Evolutionary conservation across 768 basidiomycete genomes (phyloP).

Genomic region (Collybia sp.): DNA sequence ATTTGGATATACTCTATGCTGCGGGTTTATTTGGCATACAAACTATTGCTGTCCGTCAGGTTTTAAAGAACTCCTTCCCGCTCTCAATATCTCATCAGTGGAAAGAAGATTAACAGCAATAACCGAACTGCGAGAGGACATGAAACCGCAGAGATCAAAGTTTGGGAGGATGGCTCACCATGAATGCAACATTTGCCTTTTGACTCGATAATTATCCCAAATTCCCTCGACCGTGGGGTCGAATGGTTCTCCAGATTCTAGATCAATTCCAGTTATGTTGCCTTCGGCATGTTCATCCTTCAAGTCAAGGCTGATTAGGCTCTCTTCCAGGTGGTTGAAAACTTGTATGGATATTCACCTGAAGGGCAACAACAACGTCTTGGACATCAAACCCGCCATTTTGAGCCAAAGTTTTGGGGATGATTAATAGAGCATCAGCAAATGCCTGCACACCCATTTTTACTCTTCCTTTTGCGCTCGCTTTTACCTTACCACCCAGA

Average conservation of each 20-base stretch:
- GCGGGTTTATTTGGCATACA: background rate
- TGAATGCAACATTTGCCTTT: constrained; percentile 97
- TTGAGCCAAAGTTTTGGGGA: constrained; percentile 93
- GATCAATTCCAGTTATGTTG: constrained; percentile 87
- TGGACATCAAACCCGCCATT: constrained; percentile 98
- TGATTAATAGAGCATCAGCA: constrained; percentile 89
- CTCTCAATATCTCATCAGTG: constrained; percentile 93
- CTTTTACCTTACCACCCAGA: constrained; percentile 75
- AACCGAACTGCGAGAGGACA: constrained; percentile 53
- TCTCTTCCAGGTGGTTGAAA: background rate
- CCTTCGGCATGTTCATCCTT: constrained; percentile 94
- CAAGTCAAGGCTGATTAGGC: background rate
- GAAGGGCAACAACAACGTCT: constrained; percentile 87
- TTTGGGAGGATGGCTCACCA: constrained; percentile 50
- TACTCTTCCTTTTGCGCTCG: constrained; percentile 84
- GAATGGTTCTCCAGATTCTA: constrained; percentile 92
- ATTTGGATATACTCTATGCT: too few species aligned
- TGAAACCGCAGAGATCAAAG: too few species aligned
- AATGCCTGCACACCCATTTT: constrained; percentile 98
- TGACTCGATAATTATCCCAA: constrained; percentile 99
- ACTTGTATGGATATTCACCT: constrained; percentile 39
- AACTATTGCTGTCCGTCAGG: constrained; percentile 59
- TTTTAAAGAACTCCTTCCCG: constrained; percentile 84
- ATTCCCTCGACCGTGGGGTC: constrained; percentile 95
- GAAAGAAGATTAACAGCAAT: constrained; percentile 95